A percentile compares a stretch with the other conserved stretches of the same genome.
phyloP scores from a whole-genome alignment of 1,284 basidiomycete genomes.

The Malassezia sp. region DNA sequence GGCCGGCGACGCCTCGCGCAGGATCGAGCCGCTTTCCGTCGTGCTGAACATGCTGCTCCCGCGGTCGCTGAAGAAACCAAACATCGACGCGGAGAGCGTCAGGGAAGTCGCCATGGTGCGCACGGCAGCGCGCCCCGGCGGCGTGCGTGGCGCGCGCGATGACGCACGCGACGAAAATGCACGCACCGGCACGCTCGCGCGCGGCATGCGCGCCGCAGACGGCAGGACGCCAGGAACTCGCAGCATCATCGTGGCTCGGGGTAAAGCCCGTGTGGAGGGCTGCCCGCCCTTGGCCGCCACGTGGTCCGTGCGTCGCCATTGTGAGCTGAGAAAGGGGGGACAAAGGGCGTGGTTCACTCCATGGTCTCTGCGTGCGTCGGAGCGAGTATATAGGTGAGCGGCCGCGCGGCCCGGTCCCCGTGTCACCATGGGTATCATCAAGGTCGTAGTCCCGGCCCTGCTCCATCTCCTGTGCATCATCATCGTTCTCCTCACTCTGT shows the following conservation, averaged over 20 bases:
- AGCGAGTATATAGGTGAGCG: slow-evolving; percentile 1
- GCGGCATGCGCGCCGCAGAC: too few relatives aligned
- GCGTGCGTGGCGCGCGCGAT: background rate
- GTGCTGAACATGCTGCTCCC: slow-evolving; percentile 7
- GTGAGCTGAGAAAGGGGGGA: too few relatives aligned
- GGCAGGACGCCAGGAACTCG: too few relatives aligned
- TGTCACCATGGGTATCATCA: slow-evolving; percentile 2
- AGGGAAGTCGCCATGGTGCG: background rate
- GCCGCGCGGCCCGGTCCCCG: background rate
- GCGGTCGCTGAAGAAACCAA: slow-evolving; percentile 6
- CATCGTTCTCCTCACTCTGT: slow-evolving; percentile 9
- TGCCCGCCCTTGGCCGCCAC: too few relatives aligned
- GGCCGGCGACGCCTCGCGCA: slow-evolving; percentile 16
- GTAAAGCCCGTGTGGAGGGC: too few relatives aligned
- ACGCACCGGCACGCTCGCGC: background rate
- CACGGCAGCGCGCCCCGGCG: background rate
- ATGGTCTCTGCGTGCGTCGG: background rate
- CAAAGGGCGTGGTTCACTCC: background rate
- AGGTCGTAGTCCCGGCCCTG: background rate
- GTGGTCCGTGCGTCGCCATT: slow-evolving; percentile 15
- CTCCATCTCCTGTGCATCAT: slow-evolving; percentile 2
- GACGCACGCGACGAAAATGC: background rate
- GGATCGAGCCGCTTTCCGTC: slow-evolving; percentile 7
- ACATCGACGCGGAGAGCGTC: slow-evolving; percentile 5
- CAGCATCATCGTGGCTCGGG: too few relatives aligned